phyloP scores from a whole-genome alignment of 768 basidiomycete species.

The Agrocybe pediades region DNA sequence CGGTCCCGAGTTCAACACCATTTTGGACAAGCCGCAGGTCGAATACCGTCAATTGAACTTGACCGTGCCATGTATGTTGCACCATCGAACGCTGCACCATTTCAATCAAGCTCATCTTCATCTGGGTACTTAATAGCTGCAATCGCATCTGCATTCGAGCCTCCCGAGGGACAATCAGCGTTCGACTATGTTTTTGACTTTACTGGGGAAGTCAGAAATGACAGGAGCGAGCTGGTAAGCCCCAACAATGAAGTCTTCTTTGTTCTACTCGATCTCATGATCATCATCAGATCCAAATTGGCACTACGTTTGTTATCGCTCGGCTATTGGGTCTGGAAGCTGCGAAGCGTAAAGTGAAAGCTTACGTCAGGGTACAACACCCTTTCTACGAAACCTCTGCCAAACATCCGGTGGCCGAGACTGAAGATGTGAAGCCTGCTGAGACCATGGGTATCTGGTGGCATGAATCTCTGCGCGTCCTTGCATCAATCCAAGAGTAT shows the following conservation, averaged over 20 bases:
- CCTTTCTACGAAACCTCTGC: constrained; percentile 78
- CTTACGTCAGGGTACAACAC: constrained; percentile 76
- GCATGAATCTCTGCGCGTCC: constrained; percentile 79
- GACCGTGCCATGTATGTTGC: constrained; percentile 62
- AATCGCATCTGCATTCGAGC: constrained; percentile 70
- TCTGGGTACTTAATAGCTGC: constrained; percentile 48
- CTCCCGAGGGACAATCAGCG: constrained; percentile 64
- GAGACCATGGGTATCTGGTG: constrained; percentile 81
- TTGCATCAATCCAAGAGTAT: constrained; percentile 76
- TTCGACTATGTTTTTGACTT: constrained; percentile 86
- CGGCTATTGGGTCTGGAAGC: constrained; percentile 75
- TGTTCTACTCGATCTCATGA: constrained; percentile 4
- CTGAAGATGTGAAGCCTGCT: constrained; percentile 71
- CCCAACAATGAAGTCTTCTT: constrained; percentile 2
- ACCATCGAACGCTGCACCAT: constrained; percentile 1
- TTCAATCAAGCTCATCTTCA: not conserved
- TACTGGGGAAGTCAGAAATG: constrained; percentile 76
- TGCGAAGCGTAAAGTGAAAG: constrained; percentile 74
- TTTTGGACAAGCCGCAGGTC: constrained; percentile 67
- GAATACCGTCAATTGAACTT: constrained; percentile 86
- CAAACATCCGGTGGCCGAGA: constrained; percentile 69
- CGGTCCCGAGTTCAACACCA: constrained; percentile 70
- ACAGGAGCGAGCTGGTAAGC: constrained; percentile 74
- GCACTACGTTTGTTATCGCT: constrained; percentile 69
- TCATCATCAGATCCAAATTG: constrained; percentile 68